Percentiles rank a stretch among this genome's conserved stretches.
These are phyloP conservation scores for Coemansia sp. DNA, from an alignment of 192 early-diverging fungal genomes.

Conservation along the genomic window DNA sequence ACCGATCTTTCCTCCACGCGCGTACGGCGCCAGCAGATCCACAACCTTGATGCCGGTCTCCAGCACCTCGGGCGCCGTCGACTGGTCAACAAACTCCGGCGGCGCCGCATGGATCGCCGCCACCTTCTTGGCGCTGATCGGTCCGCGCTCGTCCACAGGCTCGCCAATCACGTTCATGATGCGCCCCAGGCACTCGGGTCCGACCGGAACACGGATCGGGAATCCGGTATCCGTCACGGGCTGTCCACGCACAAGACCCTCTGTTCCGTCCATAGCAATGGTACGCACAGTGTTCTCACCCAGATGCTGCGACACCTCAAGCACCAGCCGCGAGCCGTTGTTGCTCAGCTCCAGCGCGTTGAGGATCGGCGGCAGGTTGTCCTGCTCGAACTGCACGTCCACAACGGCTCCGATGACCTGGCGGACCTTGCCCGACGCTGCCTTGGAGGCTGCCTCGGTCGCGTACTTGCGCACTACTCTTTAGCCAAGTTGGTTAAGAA, in stretches of 20 bases:
- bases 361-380: conserved; percentile 87
- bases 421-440: conserved; percentile 76
- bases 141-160: conserved; percentile 97
- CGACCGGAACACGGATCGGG: conserved; percentile 91
- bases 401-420: conserved; percentile 98
- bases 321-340: conserved; percentile 80
- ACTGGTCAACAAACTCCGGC: conserved; percentile 94
- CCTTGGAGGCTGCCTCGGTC: conserved; percentile 54
- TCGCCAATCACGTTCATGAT: conserved; percentile 99
- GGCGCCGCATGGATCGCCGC: conserved; percentile 89
- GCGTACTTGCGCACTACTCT: conserved; percentile 63
- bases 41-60: conserved; percentile 99
- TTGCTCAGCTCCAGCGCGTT: conserved; percentile 95
- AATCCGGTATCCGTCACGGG: conserved; percentile 89
- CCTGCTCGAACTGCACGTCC: conserved; percentile 93
- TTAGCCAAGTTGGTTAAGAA: no score
- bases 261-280: conserved; percentile 99
- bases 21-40: conserved; percentile 95
- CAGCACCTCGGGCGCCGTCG: conserved; percentile 89
- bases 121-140: conserved; percentile 86
- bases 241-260: conserved; percentile 96
- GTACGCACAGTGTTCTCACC: conserved; percentile 98
- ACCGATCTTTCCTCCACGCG: conserved; percentile 98
- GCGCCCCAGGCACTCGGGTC: conserved; percentile 92
- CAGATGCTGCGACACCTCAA: conserved; percentile 95